These are phyloP conservation scores for Rutstroemia sp. DNA, from an alignment of 2,329 filamentous ascomycete genomes.

Conservation along the genomic window DNA sequence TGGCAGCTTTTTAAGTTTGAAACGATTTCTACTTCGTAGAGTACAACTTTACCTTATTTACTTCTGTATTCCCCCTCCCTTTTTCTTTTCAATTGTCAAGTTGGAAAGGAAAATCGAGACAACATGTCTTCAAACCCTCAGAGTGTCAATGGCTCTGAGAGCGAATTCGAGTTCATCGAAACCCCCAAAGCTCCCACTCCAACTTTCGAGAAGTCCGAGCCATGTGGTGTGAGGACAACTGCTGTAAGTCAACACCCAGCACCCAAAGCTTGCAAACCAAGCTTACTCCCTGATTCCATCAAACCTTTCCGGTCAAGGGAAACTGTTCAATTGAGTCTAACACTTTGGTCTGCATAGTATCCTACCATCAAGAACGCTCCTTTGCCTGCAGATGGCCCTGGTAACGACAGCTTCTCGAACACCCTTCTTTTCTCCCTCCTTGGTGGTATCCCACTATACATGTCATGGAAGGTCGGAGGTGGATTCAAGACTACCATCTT, in stretches of 20 bases:
- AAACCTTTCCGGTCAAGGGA: not conserved
- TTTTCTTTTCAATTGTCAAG: constrained; percentile 9
- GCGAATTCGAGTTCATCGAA: constrained; percentile 57
- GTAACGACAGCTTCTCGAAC: constrained; percentile 84
- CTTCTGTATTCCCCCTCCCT: constrained; percentile 8
- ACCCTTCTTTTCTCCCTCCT: constrained; percentile 64
- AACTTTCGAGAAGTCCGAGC: constrained; percentile 43
- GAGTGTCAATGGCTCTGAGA: constrained; percentile 42
- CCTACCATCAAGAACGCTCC: constrained; percentile 90
- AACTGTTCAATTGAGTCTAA: constrained; percentile 24
- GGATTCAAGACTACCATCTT: constrained; percentile 84
- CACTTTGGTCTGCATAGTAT: constrained; percentile 46
- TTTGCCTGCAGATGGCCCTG: constrained; percentile 80
- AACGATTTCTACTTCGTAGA: not conserved
- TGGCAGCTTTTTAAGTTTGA: not conserved
- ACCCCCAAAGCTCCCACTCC: constrained; percentile 45
- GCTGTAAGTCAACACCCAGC: constrained; percentile 35
- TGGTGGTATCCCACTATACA: constrained; percentile 64
- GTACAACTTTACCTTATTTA: not conserved
- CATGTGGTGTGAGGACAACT: constrained; percentile 49
- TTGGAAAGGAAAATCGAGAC: constrained; percentile 17
- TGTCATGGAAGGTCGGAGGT: constrained; percentile 77
- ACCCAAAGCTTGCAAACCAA: not conserved
- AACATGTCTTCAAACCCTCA: constrained; percentile 42
- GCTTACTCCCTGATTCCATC: not conserved